Percentiles rank a stretch among this genome's conserved stretches.
phyloP scores from a whole-genome alignment of 352 stramenopile genomes.

The Globisporangium takayamanum region DNA sequence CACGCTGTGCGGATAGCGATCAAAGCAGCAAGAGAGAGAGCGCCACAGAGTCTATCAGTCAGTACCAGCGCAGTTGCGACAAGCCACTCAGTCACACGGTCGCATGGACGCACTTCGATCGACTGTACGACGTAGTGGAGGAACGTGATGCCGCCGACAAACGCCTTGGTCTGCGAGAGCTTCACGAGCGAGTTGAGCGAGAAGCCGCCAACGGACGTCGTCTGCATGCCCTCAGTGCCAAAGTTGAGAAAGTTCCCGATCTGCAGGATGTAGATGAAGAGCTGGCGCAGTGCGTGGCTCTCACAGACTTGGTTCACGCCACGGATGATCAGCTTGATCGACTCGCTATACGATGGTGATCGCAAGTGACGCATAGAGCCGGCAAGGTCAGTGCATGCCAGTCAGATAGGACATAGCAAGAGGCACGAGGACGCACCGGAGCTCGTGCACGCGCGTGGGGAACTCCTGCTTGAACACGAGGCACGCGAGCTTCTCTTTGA shows the following conservation, averaged over 20 bases:
- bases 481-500: constrained; percentile 66
- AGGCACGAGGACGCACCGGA: constrained; percentile 26
- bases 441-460: constrained; percentile 58
- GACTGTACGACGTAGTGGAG: constrained; percentile 85
- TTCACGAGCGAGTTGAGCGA: constrained; percentile 76
- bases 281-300: constrained; percentile 56
- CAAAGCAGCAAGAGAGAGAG: neutral
- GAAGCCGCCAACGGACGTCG: constrained; percentile 49
- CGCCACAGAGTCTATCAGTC: neutral
- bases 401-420: neutral
- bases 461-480: constrained; percentile 86
- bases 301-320: constrained; percentile 77
- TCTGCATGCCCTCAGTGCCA: constrained; percentile 35
- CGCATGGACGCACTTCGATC: constrained; percentile 34
- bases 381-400: neutral
- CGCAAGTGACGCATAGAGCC: neutral
- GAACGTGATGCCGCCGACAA: constrained; percentile 75
- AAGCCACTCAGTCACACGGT: neutral
- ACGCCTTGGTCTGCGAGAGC: constrained; percentile 84
- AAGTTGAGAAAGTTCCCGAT: constrained; percentile 44
- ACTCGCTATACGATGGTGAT: constrained; percentile 27
- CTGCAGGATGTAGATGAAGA: constrained; percentile 86
- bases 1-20: constrained; percentile 16
- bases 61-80: neutral
- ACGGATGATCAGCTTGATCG: constrained; percentile 68